Percentiles rank a stretch among this genome's conserved stretches.
Evolutionary conservation across 495 filamentous ascomycete genomes (phyloP).

Genomic region (Immersiella caudata): DNA sequence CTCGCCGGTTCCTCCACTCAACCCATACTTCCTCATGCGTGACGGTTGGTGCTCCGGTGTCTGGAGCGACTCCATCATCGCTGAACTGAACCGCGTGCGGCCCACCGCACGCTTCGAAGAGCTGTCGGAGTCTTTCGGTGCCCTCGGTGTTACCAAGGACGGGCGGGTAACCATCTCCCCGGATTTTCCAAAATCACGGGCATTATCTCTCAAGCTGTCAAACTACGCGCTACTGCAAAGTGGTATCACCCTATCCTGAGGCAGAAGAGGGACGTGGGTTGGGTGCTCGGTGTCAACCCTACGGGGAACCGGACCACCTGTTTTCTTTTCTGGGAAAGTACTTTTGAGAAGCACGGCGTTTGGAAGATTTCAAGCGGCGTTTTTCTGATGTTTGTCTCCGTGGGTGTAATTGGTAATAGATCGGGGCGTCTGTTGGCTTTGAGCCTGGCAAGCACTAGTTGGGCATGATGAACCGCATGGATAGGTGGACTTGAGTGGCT

Average conservation of each 20-base stretch:
- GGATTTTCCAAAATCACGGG: constrained; percentile 49
- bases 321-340: not conserved
- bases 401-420: constrained; percentile 22
- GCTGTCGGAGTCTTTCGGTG: constrained; percentile 58
- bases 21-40: constrained; percentile 66
- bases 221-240: constrained; percentile 51
- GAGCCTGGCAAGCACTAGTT: not conserved
- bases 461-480: not conserved
- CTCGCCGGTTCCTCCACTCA: constrained; percentile 59
- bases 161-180: constrained; percentile 52
- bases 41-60: constrained; percentile 63
- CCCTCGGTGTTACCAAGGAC: constrained; percentile 54
- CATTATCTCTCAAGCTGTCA: constrained; percentile 50
- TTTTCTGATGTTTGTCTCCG: constrained; percentile 11
- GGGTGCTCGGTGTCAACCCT: not conserved
- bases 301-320: not conserved
- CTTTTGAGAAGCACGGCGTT: constrained; percentile 19
- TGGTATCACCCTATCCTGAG: constrained; percentile 41
- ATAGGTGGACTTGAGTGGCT: not conserved
- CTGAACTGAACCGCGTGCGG: constrained; percentile 54
- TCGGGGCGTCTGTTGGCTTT: not conserved
- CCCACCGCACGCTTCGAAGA: constrained; percentile 60
- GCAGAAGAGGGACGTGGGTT: not conserved
- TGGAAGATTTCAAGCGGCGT: constrained; percentile 11
- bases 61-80: constrained; percentile 68